A percentile compares a stretch with the other conserved stretches of the same genome.
Evolutionary conservation across 2,329 filamentous ascomycete genomes (phyloP).

Genomic region (Monilinia fructicola): DNA sequence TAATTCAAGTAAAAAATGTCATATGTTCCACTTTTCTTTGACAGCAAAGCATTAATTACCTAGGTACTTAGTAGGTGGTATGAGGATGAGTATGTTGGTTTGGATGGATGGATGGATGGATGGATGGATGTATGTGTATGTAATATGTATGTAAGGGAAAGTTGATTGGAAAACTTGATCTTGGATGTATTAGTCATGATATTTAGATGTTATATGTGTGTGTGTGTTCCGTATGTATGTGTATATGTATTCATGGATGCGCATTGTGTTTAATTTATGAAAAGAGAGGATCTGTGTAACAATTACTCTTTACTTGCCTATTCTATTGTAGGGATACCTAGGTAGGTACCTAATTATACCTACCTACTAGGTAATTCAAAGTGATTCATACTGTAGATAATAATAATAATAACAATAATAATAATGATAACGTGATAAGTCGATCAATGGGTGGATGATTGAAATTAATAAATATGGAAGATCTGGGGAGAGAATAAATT

Average conservation of each 20-base stretch:
- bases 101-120: no score
- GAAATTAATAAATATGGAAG: not conserved
- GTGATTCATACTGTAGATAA: no score
- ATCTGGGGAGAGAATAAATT: not conserved
- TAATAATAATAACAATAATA: not conserved
- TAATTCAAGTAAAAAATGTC: not conserved
- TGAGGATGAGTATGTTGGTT: no score
- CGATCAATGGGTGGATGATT: not conserved
- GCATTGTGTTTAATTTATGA: no score
- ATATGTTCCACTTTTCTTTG: slow-evolving; percentile 12
- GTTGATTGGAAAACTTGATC: not conserved
- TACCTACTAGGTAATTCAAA: no score
- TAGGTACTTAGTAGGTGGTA: no score
- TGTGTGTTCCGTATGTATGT: not conserved
- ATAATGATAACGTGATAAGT: not conserved
- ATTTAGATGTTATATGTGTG: not conserved
- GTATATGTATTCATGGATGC: not conserved
- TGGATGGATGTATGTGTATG: no score
- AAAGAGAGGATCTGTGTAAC: slow-evolving; percentile 3
- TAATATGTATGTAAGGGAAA: no score
- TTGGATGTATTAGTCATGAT: not conserved
- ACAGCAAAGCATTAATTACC: not conserved
- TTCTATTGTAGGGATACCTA: no score
- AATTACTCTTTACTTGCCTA: not conserved
- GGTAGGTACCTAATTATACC: no score